Evolutionary conservation across 1,284 basidiomycete genomes (phyloP).

Genomic region (Apiotrichum gamsii): DNA sequence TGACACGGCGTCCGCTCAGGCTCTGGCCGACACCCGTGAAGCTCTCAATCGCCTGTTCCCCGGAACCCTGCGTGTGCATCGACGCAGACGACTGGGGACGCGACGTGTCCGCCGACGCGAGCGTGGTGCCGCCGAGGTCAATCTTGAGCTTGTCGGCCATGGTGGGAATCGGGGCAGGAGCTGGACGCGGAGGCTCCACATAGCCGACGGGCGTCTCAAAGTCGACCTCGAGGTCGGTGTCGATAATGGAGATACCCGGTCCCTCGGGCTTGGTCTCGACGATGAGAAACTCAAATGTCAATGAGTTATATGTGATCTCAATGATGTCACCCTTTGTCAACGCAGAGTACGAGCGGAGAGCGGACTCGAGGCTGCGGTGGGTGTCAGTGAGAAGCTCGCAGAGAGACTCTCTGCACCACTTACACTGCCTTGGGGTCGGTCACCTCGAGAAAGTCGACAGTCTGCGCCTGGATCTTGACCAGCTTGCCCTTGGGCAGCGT

Average conservation of each 20-base stretch:
- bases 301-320: conserved; percentile 84
- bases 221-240: conserved; percentile 78
- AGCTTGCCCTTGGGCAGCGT: conserved; percentile 88
- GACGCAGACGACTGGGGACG: conserved; percentile 59
- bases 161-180: conserved; percentile 71
- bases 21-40: conserved; percentile 92
- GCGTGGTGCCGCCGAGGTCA: conserved; percentile 70
- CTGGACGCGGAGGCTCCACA: conserved; percentile 83
- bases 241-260: conserved; percentile 81
- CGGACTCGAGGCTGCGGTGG: conserved; percentile 76
- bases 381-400: not conserved
- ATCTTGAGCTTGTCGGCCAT: conserved; percentile 98
- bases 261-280: conserved; percentile 90
- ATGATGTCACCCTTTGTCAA: conserved; percentile 86
- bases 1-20: conserved; percentile 76
- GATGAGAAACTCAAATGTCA: conserved; percentile 89
- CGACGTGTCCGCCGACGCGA: conserved; percentile 56
- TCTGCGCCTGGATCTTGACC: conserved; percentile 95
- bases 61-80: conserved; percentile 38
- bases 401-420: conserved; percentile 49
- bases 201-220: conserved; percentile 58
- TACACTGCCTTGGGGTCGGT: conserved; percentile 93
- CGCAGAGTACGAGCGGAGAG: conserved; percentile 86
- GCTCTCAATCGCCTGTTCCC: conserved; percentile 63
- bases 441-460: conserved; percentile 84